Evolutionary conservation across 495 filamentous ascomycete species (phyloP).

Genomic region (Penicillium canescens): DNA sequence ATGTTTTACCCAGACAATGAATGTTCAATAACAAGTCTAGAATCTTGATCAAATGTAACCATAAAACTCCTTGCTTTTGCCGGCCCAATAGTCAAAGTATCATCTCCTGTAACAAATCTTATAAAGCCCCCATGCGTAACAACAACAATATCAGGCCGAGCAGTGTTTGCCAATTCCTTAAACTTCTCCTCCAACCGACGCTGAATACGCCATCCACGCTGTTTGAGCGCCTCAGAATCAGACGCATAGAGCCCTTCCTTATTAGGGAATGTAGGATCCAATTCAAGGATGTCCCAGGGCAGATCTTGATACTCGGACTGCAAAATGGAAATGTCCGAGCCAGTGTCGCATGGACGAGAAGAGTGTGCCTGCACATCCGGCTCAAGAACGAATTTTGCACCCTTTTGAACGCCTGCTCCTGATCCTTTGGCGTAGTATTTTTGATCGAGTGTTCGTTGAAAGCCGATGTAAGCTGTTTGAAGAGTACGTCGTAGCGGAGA

Average conservation of each 20-base stretch:
- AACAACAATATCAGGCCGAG: constrained; percentile 13
- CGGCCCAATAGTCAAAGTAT: neutral
- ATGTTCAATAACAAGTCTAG: neutral
- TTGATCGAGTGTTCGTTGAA: constrained; percentile 5
- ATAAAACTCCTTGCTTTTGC: constrained; percentile 7
- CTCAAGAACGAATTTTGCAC: constrained; percentile 1
- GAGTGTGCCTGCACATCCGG: constrained; percentile 20
- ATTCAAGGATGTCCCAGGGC: constrained; percentile 4
- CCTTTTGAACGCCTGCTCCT: neutral
- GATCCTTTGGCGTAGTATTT: constrained; percentile 4
- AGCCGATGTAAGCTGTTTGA: constrained; percentile 15
- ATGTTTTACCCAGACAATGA: too few species aligned
- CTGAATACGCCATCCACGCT: constrained; percentile 8
- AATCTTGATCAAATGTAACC: constrained; percentile 6
- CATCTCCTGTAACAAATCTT: neutral
- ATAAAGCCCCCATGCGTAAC: constrained; percentile 17
- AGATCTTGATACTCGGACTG: constrained; percentile 8
- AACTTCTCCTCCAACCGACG: constrained; percentile 3
- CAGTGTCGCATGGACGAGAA: constrained; percentile 15
- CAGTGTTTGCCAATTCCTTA: neutral
- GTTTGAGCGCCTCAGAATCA: neutral
- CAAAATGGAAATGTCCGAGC: constrained; percentile 5
- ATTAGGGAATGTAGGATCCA: constrained; percentile 6
- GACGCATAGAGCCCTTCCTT: constrained; percentile 6
- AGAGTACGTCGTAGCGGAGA: constrained; percentile 17